Conservation (phyloP, 2,329 filamentous ascomycete genomes). For the Xylogone sp. region DNA sequence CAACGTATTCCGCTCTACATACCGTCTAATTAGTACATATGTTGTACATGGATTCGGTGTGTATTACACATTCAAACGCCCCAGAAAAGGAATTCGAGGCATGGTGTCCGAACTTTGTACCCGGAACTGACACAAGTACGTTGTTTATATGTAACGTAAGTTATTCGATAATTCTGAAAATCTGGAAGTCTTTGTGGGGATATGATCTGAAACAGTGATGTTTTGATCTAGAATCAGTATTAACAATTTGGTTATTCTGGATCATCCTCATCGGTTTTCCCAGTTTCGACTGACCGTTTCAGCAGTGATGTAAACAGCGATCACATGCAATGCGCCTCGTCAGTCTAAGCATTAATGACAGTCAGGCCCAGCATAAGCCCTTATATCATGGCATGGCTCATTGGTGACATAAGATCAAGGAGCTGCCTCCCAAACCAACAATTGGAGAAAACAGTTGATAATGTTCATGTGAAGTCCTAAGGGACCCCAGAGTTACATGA, state of each 20-base stretch:
- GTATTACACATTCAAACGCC: slow-evolving; percentile 35
- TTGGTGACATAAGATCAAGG: neutral
- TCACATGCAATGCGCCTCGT: slow-evolving; percentile 4
- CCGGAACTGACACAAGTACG: too few species aligned
- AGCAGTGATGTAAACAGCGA: slow-evolving; percentile 5
- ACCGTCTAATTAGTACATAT: neutral
- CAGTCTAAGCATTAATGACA: neutral
- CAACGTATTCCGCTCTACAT: slow-evolving; percentile 76
- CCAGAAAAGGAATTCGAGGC: slow-evolving; percentile 37
- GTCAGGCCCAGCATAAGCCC: neutral
- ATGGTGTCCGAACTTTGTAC: slow-evolving; percentile 12
- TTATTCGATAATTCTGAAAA: too few species aligned
- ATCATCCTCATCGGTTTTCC: slow-evolving; percentile 1
- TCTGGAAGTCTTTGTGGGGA: too few species aligned
- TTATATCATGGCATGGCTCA: neutral
- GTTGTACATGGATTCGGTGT: too few species aligned
- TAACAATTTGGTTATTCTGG: neutral
- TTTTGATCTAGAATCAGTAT: neutral
- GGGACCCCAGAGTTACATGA: too few species aligned
- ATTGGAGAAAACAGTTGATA: neutral
- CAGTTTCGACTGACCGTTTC: neutral
- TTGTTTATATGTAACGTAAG: too few species aligned
- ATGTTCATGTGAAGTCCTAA: too few species aligned
- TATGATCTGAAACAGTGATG: too few species aligned
- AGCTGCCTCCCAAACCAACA: neutral